Base-by-base conservation (phyloP, 768 basidiomycete genomes). In the Phylloporus sp. region DNA sequence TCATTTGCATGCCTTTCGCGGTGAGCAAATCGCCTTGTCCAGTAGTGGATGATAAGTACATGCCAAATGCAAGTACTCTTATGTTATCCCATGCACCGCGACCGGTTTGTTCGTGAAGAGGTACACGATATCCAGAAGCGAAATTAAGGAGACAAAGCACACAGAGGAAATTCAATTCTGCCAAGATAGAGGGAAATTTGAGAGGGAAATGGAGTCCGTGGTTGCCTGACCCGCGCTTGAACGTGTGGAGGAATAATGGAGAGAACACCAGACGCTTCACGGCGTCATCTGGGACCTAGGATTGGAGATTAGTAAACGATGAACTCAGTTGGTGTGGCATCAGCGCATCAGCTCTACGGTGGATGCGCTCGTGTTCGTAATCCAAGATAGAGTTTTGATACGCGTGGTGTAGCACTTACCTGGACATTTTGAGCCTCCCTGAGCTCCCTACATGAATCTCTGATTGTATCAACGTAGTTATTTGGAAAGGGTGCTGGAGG, bases 31-130 rank as follows among this genome's bases (percentile, higher is more conserved):
- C 80, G 10, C 62, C 69, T 22, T 76, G 77, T 22, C 79, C 80
- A 9, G 75, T 66, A 7, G 79, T 70, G 5, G 86, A 85, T 24
- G 81, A 76, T 55, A 94, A 75, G 68, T 85, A 91, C 56, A 91
- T 70, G 13, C 82, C 78, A 60, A 92, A 82, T 27, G 81, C 74
- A 45, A 95, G 78, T 3, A 82, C 85, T 46, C 86, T 79, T 61
- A 93, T 88, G 49, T 81, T 82, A 67, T 94, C 88, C 79, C 85
- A 92, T 55, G 90, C 89, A 20, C 91, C 91, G 36, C 89, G 82
- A 13, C 84, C 82, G 3, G 86, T 86, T 50, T 81, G 80, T 13
- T 70, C 69, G 66, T 89, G 90, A 34, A 95, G 76, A 5, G 85
- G 81, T 5, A 76, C 73, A 23, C 89, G 86, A 67, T 88, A 94